Evolutionary conservation across 2,329 filamentous ascomycete genomes (phyloP), one percentile per base, ranked within the genome.

Genomic region (Leptodontidium sp.): DNA sequence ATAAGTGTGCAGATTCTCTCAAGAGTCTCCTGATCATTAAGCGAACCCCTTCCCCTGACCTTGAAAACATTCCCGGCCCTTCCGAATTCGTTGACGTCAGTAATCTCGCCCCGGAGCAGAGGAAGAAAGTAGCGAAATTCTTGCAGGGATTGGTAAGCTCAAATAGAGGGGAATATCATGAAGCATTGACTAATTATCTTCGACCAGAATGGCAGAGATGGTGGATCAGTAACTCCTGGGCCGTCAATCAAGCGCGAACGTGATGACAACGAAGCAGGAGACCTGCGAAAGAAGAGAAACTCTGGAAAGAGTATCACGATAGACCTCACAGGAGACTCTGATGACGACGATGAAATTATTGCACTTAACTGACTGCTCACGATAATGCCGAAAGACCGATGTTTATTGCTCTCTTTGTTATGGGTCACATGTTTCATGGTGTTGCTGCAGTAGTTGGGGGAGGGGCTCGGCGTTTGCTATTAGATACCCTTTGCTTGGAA

Each of bases 11-110:
- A 40, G 65, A 63, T 32, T 49, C 65, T n/a, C 26, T 67, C 17
- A 64, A 64, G 43, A 43, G 38, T 32, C 65, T 67, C 17, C 26
- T 43, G 11, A 62, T 64, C 50, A 59, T 67, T 8, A 21, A 61
- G 21, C 59, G 61, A 64, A 67, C 50, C 4, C 65, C 65, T 17
- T 67, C 58, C 7, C 65, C 61, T 1, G 59, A 67, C 1, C 29
- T 32, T n/a, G 49, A 55, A 24, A 17, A 14, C n/a, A 29, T 24
- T 12, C 5, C 38, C 8, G 38, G 38, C 4, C 9, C 8, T 40
- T 8, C 38, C 11, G 38, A 12, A 6, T 8, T 40, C 38, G 38
- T 40, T 6, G 38, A 40, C 8, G 4, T 40, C 38, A 40, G 11
- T 8, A 40, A 40, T 40, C 38, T 40, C 9, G 38, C 38, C 38